Evolutionary conservation across 108 stramenopile species (phyloP), one percentile per base, ranked within the genome.

Genomic region (Craspedostauros australis): DNA sequence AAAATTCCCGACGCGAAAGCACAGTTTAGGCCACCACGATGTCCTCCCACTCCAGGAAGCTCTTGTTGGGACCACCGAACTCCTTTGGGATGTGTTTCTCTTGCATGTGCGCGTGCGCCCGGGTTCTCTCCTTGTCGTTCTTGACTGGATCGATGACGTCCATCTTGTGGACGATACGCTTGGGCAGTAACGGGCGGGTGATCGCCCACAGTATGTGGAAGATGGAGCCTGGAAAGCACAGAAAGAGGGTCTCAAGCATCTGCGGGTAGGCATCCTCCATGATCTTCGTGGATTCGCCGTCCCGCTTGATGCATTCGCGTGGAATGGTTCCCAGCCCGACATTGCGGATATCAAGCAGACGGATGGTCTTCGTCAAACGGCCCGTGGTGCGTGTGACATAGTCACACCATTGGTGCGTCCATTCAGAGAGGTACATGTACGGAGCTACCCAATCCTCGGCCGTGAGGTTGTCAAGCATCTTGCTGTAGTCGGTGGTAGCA

Each of bases 201-300:
- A 54, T 27, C 6, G 22, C 14, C 64, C 64, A 66, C 2, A 37
- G 24, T 3, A 47, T 32, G 5, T 27, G 22, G 15, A 57, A 12
- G 55, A 54, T 57, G 9, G 27, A 18, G 18, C 50, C 50, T 16
- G 26, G 20, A 52, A 59, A 37, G 19, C 27, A 44, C 23, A 59
- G 18, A 20, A 67, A 45, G 14, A 67, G 14, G 27, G 41, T 39
- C 21, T 34, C 55, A 12, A 67, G n/a, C 15, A 59, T n/a, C 53
- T 67, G 66, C 22, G 66, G 66, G 36, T 67, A 67, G 2, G 38
- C 18, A 64, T 64, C 54, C 55, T 64, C 63, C 52, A 45, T 47
- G 4, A 20, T n/a, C 1, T 22, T 19, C 26, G 29, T 46, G 12
- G 46, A 45, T 24, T 8, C 45, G 6, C 53, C 63, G 32, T 56